These are phyloP conservation scores for Mycena rosella DNA, from an alignment of 768 basidiomycete genomes.

Conservation along the genomic window DNA sequence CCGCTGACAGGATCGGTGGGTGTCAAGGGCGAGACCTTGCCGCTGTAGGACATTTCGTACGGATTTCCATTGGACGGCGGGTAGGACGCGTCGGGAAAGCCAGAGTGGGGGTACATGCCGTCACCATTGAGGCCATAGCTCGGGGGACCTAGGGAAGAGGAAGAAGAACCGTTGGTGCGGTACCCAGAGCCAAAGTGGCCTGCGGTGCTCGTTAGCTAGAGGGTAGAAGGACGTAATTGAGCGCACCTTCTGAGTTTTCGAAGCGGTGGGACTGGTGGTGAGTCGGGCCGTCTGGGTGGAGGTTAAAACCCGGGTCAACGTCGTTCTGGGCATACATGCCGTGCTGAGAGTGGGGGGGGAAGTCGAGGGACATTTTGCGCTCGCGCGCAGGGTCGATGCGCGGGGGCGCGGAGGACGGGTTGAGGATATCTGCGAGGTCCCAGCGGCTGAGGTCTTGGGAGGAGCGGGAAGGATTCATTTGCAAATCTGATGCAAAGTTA, in stretches of 20 bases:
- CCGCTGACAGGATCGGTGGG: conserved; percentile 73
- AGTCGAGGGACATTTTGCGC: conserved; percentile 70
- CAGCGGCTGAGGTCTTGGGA: conserved; percentile 40
- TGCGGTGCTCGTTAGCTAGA: neutral
- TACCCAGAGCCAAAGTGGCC: conserved; percentile 56
- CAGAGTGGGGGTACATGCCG: conserved; percentile 67
- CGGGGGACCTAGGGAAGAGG: conserved; percentile 71
- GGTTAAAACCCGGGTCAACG: conserved; percentile 67
- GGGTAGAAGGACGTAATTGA: neutral
- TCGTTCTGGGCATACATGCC: conserved; percentile 66
- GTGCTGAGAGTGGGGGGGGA: conserved; percentile 56
- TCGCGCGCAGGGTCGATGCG: conserved; percentile 43
- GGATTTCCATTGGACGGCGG: conserved; percentile 60
- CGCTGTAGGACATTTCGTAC: conserved; percentile 76
- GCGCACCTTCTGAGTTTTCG: conserved; percentile 59
- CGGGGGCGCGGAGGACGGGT: conserved; percentile 45
- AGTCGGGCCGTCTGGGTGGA: conserved; percentile 55
- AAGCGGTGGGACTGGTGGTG: conserved; percentile 56
- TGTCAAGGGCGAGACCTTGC: conserved; percentile 82
- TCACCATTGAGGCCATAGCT: conserved; percentile 67
- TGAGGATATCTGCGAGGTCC: conserved; percentile 62
- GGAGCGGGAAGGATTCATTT: conserved; percentile 26
- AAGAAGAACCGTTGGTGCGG: conserved; percentile 78
- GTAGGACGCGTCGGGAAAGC: conserved; percentile 74
- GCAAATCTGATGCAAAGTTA: too few species aligned